Percentiles rank a stretch among this genome's conserved stretches.
These are phyloP conservation scores for Urochloa ruziziensis DNA, from an alignment of 176 grass and related monocot species.

Conservation along the genomic window DNA sequence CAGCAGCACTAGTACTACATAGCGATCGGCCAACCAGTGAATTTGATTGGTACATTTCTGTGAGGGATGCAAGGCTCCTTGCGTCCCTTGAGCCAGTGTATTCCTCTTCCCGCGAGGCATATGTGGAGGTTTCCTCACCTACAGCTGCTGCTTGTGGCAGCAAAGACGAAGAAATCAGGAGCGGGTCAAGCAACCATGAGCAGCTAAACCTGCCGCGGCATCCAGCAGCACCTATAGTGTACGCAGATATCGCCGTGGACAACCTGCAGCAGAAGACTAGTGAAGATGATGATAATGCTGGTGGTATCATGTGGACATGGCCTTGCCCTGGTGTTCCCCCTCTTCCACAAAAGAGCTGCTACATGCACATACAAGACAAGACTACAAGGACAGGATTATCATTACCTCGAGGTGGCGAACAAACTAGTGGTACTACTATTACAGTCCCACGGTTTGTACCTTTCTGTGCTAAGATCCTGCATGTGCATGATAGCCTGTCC, in stretches of 20 bases:
- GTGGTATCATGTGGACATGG: not conserved
- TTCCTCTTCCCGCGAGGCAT: not conserved
- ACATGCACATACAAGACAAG: constrained; percentile 12
- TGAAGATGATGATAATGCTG: not conserved
- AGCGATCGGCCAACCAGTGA: not conserved
- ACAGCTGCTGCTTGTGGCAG: not conserved
- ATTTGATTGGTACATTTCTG: not conserved
- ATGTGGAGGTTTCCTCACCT: not conserved
- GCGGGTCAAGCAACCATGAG: too few species aligned
- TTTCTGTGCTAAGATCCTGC: rapidly evolving
- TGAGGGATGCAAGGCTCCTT: constrained; percentile 5
- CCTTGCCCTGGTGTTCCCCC: not conserved
- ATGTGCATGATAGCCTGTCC: not conserved
- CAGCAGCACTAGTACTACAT: not conserved
- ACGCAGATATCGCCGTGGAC: not conserved
- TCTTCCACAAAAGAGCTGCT: not conserved
- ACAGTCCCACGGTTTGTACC: not conserved
- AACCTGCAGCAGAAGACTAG: not conserved
- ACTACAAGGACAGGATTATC: not conserved
- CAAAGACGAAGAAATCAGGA: not conserved
- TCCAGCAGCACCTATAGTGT: not conserved
- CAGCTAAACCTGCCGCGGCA: not conserved
- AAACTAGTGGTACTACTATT: not conserved
- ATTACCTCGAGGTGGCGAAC: rapidly evolving
- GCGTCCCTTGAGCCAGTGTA: not conserved